Evolutionary conservation across 495 filamentous ascomycete species (phyloP).

Genomic region (Neurospora discreta): DNA sequence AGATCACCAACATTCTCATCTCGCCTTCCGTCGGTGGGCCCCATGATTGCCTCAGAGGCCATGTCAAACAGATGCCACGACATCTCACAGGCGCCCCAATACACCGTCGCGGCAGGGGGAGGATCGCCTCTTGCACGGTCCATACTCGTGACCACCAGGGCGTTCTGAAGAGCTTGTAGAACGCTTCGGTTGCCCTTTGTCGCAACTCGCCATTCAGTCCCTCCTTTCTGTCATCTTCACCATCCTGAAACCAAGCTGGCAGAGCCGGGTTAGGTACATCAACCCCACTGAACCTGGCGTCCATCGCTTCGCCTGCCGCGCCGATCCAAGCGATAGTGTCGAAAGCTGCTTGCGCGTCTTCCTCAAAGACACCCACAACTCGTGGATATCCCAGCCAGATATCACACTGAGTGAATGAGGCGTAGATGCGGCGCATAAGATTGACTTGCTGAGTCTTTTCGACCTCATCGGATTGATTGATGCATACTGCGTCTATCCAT

Average conservation of each 20-base stretch:
- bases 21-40: not conserved
- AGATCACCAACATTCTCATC: not conserved
- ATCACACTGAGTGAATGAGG: not conserved
- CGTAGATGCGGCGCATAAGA: not conserved
- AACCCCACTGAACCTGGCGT: not conserved
- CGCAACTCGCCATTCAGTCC: not conserved
- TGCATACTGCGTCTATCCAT: not conserved
- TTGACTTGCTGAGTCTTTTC: not conserved
- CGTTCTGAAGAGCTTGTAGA: not conserved
- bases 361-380: not conserved
- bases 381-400: not conserved
- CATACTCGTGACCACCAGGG: not conserved
- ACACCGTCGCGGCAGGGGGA: not conserved
- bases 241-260: not conserved
- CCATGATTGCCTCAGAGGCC: not conserved
- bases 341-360: not conserved
- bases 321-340: not conserved
- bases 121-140: not conserved
- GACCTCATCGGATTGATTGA: not conserved
- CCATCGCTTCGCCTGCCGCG: not conserved
- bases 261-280: not conserved
- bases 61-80: not conserved
- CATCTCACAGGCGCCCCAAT: not conserved
- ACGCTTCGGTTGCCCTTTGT: not conserved
- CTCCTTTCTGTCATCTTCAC: not conserved